Evolutionary conservation across 345 rosid genomes (phyloP), one percentile per base, ranked within the genome.

Genomic region (Raphanus raphanistrum): DNA sequence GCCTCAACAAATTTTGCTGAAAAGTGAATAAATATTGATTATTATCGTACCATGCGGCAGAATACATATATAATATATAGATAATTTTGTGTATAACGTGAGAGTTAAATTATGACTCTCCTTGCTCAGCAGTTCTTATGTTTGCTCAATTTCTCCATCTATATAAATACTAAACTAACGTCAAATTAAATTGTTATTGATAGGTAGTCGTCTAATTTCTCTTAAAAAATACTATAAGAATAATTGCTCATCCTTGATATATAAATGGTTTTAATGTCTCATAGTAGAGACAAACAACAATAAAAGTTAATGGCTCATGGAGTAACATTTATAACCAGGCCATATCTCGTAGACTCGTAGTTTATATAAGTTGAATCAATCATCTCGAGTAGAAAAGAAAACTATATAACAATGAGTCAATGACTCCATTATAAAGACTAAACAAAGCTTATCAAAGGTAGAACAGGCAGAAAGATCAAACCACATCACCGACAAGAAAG

Each of bases 361-460:
- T 48, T 48, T 48, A 13, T 48, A 48, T 31, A 17, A 35, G 11
- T 11, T 73, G 26, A 48, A 50, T 50, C 36, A 50, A 54, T 55
- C 29, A 74, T 57, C 45, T 75, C 41, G 58, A 66, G 38, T 68
- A 33, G 55, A 63, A 33, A 50, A 45, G 4, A 69, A 35, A 62
- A n/a, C 11, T 8, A 69, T 62, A 68, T 63, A 33, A 35, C 68
- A n/a, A 50, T 11, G 31, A 61, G 41, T 61, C 68, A n/a, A 50
- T 11, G 31, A 61, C 55, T 61, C 66, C 66, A 29, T 2, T 6
- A 15, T 10, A 57, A 50, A 8, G 1, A 33, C 25, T 70, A 50
- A 74, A 35, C 80, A 35, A 76, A 28, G 16, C 70, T 70, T 70
- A 32, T 5, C 21, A 52, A 52, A 70, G 71, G 31, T 70, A 11